These are phyloP conservation scores for Acanthamoeba lenticulata DNA, from an alignment of 208 protist genomes.

Conservation along the genomic window DNA sequence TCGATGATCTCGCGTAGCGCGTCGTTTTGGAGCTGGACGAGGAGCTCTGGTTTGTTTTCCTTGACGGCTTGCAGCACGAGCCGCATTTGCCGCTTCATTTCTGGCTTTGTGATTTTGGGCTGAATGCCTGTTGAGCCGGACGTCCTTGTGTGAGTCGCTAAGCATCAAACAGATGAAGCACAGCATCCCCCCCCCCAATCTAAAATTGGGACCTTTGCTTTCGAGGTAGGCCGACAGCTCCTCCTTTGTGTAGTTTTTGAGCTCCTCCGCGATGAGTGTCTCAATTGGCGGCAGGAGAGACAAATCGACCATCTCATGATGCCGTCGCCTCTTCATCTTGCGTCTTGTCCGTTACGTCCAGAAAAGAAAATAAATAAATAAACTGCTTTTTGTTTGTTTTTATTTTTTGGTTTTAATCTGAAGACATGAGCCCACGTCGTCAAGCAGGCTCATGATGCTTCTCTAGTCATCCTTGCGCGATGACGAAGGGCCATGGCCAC, in stretches of 20 bases:
- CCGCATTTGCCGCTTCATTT: slow-evolving; percentile 27
- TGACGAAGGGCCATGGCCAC: neutral
- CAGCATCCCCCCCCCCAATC: neutral
- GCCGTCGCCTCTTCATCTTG: neutral
- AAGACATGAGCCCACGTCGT: too few relatives aligned
- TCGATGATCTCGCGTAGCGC: neutral
- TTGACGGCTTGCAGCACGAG: neutral
- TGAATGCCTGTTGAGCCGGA: neutral
- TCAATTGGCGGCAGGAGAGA: neutral
- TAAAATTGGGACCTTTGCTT: neutral
- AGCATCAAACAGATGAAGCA: neutral
- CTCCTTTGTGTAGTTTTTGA: slow-evolving; percentile 20
- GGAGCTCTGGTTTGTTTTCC: neutral
- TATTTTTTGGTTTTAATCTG: too few relatives aligned
- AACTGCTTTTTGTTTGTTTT: too few relatives aligned
- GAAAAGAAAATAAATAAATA: too few relatives aligned
- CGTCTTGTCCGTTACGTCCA: too few relatives aligned
- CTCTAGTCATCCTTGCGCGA: neutral
- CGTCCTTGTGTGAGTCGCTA: neutral
- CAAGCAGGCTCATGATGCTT: too few relatives aligned
- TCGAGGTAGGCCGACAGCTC: neutral
- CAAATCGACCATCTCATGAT: neutral
- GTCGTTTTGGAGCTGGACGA: neutral
- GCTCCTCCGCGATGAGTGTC: neutral
- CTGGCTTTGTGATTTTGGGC: neutral